Percentiles rank a stretch among this genome's conserved stretches.
Evolutionary conservation across 495 filamentous ascomycete genomes (phyloP).

Genomic region (Sordaria brevicollis): DNA sequence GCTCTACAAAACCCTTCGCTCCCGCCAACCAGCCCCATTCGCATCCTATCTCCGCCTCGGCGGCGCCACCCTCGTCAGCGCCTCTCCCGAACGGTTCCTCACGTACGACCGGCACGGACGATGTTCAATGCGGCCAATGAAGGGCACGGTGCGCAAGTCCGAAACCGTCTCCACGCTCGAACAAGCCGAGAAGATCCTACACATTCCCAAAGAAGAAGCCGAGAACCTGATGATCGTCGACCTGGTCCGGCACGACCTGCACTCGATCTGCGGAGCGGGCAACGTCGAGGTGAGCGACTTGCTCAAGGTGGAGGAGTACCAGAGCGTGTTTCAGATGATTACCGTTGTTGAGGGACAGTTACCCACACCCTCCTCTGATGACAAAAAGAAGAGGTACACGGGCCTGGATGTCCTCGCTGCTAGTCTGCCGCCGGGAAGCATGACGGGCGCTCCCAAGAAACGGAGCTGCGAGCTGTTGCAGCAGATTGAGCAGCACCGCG

Average conservation of each 20-base stretch:
- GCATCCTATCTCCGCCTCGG: conserved; percentile 71
- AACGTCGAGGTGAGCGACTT: conserved; percentile 57
- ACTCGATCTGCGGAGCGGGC: conserved; percentile 63
- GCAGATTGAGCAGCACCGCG: conserved; percentile 50
- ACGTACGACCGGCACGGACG: conserved; percentile 49
- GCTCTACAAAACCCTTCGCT: conserved; percentile 60
- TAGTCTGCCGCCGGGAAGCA: conserved; percentile 76
- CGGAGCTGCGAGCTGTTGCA: conserved; percentile 74
- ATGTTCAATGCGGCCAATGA: conserved; percentile 76
- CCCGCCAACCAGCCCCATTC: conserved; percentile 76
- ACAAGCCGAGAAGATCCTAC: conserved; percentile 58
- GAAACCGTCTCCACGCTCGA: conserved; percentile 44
- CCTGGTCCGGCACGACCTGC: conserved; percentile 83
- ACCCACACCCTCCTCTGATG: conserved; percentile 13
- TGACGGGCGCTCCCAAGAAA: conserved; percentile 94
- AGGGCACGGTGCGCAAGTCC: conserved; percentile 80
- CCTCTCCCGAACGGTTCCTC: conserved; percentile 89
- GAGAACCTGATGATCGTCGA: conserved; percentile 99
- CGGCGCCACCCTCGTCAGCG: conserved; percentile 59
- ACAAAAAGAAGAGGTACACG: conserved; percentile 25
- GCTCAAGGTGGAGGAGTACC: conserved; percentile 80
- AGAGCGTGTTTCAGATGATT: conserved; percentile 82
- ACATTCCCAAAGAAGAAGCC: conserved; percentile 77
- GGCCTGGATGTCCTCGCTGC: conserved; percentile 70
- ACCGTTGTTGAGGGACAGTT: conserved; percentile 72